A percentile compares a stretch with the other conserved stretches of the same genome.
These are phyloP conservation scores for Fusarium paranaense DNA, from an alignment of 2,329 filamentous ascomycete genomes.

Conservation along the genomic window DNA sequence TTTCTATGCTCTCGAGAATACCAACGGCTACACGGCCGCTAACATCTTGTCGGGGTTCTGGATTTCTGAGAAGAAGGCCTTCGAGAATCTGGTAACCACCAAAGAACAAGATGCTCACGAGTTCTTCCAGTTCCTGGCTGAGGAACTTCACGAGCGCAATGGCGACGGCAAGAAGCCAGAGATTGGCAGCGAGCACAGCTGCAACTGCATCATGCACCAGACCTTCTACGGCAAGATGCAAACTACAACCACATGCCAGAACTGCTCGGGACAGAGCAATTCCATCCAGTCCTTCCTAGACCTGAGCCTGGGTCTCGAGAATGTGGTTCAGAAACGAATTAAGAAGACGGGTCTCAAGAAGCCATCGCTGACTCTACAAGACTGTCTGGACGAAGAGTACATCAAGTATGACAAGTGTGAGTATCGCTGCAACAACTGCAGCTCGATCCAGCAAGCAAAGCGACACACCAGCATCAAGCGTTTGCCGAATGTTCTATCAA, in stretches of 20 bases:
- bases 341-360: conserved; percentile 65
- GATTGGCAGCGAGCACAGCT: conserved; percentile 71
- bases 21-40: conserved; percentile 90
- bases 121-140: conserved; percentile 95
- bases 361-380: conserved; percentile 65
- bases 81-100: conserved; percentile 84
- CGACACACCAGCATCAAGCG: conserved; percentile 88
- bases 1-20: conserved; percentile 78
- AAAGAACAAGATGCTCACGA: conserved; percentile 98
- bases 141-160: conserved; percentile 88
- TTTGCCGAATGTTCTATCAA: conserved; percentile 87
- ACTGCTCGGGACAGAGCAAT: conserved; percentile 84
- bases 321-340: conserved; percentile 72
- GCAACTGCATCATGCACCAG: conserved; percentile 92
- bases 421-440: conserved; percentile 87
- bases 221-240: conserved; percentile 94
- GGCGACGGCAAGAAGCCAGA: conserved; percentile 74
- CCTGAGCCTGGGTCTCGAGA: conserved; percentile 87
- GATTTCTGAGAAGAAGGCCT: conserved; percentile 81
- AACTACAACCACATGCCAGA: conserved; percentile 90
- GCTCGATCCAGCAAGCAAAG: conserved; percentile 79
- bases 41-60: conserved; percentile 91
- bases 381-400: conserved; percentile 87
- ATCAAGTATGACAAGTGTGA: conserved; percentile 88
- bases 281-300: conserved; percentile 92